Evolutionary conservation across 495 filamentous ascomycete species (phyloP), one percentile per base, ranked within the genome.

Genomic region (Opeltia flavorubescens): DNA sequence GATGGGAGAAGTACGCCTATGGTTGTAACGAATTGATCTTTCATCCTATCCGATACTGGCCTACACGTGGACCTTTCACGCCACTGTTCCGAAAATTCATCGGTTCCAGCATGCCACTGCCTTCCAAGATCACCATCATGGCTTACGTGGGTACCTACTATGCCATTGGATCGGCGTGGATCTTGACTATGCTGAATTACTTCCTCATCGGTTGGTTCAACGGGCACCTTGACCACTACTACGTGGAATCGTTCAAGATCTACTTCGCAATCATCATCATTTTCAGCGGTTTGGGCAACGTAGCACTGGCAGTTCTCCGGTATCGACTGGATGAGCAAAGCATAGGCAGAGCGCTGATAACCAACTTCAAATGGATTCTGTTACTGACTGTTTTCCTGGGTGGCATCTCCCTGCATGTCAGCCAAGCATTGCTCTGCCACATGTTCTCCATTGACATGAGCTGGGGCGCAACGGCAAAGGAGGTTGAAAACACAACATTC

Each of bases 61-160:
- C 65, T 27, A 59, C 53, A 1, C 57, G 61, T 13, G 77, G 78
- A 2, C 83, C 81, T 13, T 86, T 88, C 64, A 89, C 84, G 0
- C 74, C 72, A 8, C 68, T 89, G 17, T 89, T 89, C 73, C 72
- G 69, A 30, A 66, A 57, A 29, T 89, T 88, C 63, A 63, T 88
- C 34, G 68, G 69, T 57, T 81, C 77, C 56, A 76, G 75, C 59
- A 86, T 87, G 57, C 82, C 80, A 5, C 69, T 89, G 51, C 81
- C 83, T 4, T 83, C 78, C 46, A 89, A 89, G 61, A 62, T 87
- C 57, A 87, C 84, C 27, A 81, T 88, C 53, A 68, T 87, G 55
- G 83, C 83, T 0, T 89, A 89, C 58, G 83, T 89, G 51, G 84
- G 84, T n/a, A 88, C 84, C 13, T 89, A 89, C 65, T 89, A 88